Evolutionary conservation across 768 basidiomycete genomes (phyloP).

Genomic region (Paxillus involutus): DNA sequence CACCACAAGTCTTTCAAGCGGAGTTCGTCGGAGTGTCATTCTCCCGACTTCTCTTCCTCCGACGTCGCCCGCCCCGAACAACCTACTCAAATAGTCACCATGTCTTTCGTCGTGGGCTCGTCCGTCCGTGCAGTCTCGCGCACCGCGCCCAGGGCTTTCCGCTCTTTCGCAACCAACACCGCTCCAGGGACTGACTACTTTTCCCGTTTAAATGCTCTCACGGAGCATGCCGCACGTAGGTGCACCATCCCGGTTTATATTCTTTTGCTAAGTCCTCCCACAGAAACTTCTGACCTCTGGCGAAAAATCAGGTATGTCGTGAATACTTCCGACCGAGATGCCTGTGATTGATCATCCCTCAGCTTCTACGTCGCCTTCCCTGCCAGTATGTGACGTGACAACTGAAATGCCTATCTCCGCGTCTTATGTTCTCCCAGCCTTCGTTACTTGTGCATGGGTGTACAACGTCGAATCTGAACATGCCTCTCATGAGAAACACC

Average conservation of each 20-base stretch:
- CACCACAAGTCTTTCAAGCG: slow-evolving; percentile 38
- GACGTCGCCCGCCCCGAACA: slow-evolving; percentile 26
- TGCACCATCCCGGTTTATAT: slow-evolving; percentile 3
- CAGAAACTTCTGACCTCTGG: slow-evolving; percentile 81
- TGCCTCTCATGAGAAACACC: slow-evolving; percentile 65
- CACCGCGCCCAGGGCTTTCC: slow-evolving; percentile 32
- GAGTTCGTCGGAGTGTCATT: slow-evolving; percentile 23
- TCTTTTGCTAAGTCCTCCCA: slow-evolving; percentile 7
- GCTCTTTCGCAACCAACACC: slow-evolving; percentile 40
- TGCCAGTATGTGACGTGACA: slow-evolving; percentile 51
- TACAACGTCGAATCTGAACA: slow-evolving; percentile 61
- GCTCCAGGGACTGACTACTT: slow-evolving; percentile 43
- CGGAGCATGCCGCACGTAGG: slow-evolving; percentile 66
- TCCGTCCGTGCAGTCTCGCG: slow-evolving; percentile 50
- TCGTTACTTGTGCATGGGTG: slow-evolving; percentile 41
- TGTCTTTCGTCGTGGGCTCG: slow-evolving; percentile 53
- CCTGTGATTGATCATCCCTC: slow-evolving; percentile 6
- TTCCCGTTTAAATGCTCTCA: slow-evolving; percentile 54
- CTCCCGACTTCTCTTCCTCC: slow-evolving; percentile 7
- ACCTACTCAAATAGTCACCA: slow-evolving; percentile 28
- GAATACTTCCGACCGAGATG: background rate
- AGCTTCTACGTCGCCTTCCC: slow-evolving; percentile 79
- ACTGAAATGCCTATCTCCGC: slow-evolving; percentile 5
- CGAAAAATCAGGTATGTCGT: slow-evolving; percentile 77
- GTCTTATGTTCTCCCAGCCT: slow-evolving; percentile 17